A percentile compares a stretch with the other conserved stretches of the same genome.
phyloP scores from a whole-genome alignment of 371 early-diverging fungal genomes.

The Fennellomyces sp. region DNA sequence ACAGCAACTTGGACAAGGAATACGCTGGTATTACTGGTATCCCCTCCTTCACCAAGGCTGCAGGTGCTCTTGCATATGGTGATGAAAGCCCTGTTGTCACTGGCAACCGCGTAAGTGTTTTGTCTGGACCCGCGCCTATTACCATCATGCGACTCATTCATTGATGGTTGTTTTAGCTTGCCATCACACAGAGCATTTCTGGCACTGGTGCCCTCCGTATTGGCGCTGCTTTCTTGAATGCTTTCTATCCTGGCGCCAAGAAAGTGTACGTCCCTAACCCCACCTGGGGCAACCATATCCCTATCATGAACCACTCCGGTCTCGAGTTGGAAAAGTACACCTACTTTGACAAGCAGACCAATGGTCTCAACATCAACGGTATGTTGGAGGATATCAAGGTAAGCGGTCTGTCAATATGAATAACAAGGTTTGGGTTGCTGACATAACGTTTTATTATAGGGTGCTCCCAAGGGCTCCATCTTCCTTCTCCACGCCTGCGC shows the following conservation, averaged over 20 bases:
- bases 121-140: neutral
- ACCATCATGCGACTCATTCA: neutral
- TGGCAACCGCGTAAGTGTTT: slow-evolving; percentile 67
- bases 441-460: slow-evolving; percentile 34
- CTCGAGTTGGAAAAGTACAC: slow-evolving; percentile 86
- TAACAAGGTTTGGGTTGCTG: neutral
- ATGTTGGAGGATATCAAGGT: slow-evolving; percentile 89
- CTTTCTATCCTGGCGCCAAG: slow-evolving; percentile 85
- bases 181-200: slow-evolving; percentile 92
- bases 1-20: slow-evolving; percentile 87
- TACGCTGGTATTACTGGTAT: slow-evolving; percentile 96
- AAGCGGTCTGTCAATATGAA: slow-evolving; percentile 2
- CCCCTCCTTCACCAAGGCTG: slow-evolving; percentile 79
- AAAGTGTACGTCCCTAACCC: slow-evolving; percentile 94
- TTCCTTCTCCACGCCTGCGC: slow-evolving; percentile 98
- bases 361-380: slow-evolving; percentile 92
- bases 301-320: slow-evolving; percentile 92
- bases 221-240: slow-evolving; percentile 88
- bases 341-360: slow-evolving; percentile 94
- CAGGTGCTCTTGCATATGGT: slow-evolving; percentile 91
- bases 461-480: slow-evolving; percentile 86
- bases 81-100: slow-evolving; percentile 70
- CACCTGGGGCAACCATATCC: slow-evolving; percentile 98
- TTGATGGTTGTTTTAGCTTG: slow-evolving; percentile 54
- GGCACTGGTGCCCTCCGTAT: slow-evolving; percentile 98